Evolutionary conservation across 164 flowering plant genomes (phyloP).

Genomic region (Aristolochia fimbriata): DNA sequence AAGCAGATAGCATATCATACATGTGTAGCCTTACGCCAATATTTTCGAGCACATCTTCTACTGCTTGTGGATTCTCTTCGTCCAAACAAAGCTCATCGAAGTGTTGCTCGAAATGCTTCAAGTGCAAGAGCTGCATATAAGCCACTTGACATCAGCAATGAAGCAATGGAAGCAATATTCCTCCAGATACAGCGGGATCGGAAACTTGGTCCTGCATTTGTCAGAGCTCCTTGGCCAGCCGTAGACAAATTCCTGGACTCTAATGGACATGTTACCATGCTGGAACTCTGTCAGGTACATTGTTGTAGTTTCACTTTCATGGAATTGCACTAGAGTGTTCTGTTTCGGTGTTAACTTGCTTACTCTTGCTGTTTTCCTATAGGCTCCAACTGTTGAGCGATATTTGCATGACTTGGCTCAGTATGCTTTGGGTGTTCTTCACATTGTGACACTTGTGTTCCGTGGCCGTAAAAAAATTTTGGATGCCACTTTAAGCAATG

Average conservation of each 20-base stretch:
- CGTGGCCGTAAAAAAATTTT: slow-evolving; percentile 74
- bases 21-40: slow-evolving; percentile 87
- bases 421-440: slow-evolving; percentile 94
- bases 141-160: slow-evolving; percentile 93
- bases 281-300: slow-evolving; percentile 86
- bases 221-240: slow-evolving; percentile 74
- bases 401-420: slow-evolving; percentile 95
- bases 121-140: slow-evolving; percentile 78
- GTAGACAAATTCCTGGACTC: slow-evolving; percentile 66
- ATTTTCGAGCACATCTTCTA: slow-evolving; percentile 89
- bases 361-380: slow-evolving; percentile 4
- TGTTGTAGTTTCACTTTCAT: neutral
- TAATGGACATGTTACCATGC: slow-evolving; percentile 79
- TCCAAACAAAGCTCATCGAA: slow-evolving; percentile 67
- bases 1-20: slow-evolving; percentile 94
- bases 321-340: neutral
- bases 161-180: slow-evolving; percentile 83
- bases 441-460: slow-evolving; percentile 79
- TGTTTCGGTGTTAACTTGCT: no score
- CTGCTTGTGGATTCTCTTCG: slow-evolving; percentile 90
- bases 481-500: slow-evolving; percentile 72
- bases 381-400: slow-evolving; percentile 98
- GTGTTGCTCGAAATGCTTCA: slow-evolving; percentile 54
- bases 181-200: slow-evolving; percentile 85
- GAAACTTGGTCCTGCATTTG: slow-evolving; percentile 90